Conservation (phyloP, 176 grass and related monocot genomes). For the Lolium perenne region DNA sequence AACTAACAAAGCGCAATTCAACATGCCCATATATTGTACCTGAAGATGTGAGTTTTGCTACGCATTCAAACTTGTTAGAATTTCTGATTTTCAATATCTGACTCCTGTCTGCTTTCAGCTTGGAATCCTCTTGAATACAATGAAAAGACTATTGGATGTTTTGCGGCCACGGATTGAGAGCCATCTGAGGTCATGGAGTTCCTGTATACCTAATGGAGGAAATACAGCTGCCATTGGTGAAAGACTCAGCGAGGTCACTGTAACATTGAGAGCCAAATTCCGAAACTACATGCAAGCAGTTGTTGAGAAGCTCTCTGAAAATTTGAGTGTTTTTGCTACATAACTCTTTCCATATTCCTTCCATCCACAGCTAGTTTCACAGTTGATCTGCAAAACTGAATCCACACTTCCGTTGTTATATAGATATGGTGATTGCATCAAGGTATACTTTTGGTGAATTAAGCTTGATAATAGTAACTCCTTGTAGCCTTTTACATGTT, state of each 20-base stretch:
- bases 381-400: not conserved
- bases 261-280: constrained; percentile 91
- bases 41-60: constrained; percentile 72
- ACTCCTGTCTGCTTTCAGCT: constrained; percentile 54
- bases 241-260: constrained; percentile 83
- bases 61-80: constrained; percentile 12
- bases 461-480: constrained; percentile 16
- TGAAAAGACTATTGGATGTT: constrained; percentile 92
- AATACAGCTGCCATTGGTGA: constrained; percentile 69
- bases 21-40: constrained; percentile 68
- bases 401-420: not conserved
- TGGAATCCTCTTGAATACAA: constrained; percentile 95
- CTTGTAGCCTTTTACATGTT: not conserved
- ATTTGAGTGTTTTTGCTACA: constrained; percentile 57
- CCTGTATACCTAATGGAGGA: constrained; percentile 82
- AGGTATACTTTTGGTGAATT: not conserved
- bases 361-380: not conserved
- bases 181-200: constrained; percentile 95
- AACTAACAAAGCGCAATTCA: constrained; percentile 91
- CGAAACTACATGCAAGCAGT: constrained; percentile 96
- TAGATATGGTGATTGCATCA: not conserved
- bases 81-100: constrained; percentile 37
- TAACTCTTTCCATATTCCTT: not conserved
- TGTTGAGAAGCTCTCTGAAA: constrained; percentile 92
- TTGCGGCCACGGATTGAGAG: constrained; percentile 79